A percentile compares a stretch with the other conserved stretches of the same genome.
Evolutionary conservation across 2,329 filamentous ascomycete genomes (phyloP).

Genomic region (Alternaria burnsii): DNA sequence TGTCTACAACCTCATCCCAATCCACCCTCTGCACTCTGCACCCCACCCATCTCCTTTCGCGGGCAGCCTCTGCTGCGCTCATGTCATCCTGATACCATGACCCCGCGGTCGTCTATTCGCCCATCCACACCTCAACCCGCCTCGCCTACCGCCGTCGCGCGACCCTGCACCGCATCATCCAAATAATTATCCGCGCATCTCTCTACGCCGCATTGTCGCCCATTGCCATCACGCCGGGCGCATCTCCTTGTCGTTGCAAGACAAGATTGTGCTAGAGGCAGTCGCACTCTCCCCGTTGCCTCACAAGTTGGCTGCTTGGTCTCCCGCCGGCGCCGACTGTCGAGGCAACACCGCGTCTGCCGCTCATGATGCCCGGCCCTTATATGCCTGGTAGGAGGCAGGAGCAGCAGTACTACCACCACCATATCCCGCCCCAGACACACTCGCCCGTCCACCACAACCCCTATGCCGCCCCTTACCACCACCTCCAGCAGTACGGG

Average conservation of each 20-base stretch:
- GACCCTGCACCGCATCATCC: slow-evolving; percentile 32
- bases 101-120: slow-evolving; percentile 32
- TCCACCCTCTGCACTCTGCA: slow-evolving; percentile 15
- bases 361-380: slow-evolving; percentile 79
- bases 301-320: slow-evolving; percentile 51
- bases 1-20: slow-evolving; percentile 23
- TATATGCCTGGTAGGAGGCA: slow-evolving; percentile 54
- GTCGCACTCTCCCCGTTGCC: slow-evolving; percentile 39
- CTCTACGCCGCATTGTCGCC: slow-evolving; percentile 22
- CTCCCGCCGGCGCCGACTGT: slow-evolving; percentile 50
- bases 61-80: slow-evolving; percentile 43
- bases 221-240: slow-evolving; percentile 4
- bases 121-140: slow-evolving; percentile 28
- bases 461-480: slow-evolving; percentile 45
- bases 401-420: slow-evolving; percentile 49
- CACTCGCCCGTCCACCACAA: slow-evolving; percentile 30
- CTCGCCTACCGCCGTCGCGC: slow-evolving; percentile 36
- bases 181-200: slow-evolving; percentile 33
- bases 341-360: slow-evolving; percentile 57
- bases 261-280: too few relatives aligned
- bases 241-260: not conserved
- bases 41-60: slow-evolving; percentile 19
- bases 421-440: slow-evolving; percentile 32
- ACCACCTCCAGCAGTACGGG: slow-evolving; percentile 52
- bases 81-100: slow-evolving; percentile 50